These are phyloP conservation scores for Penicillium crystallinum DNA, from an alignment of 495 filamentous ascomycete genomes.

Conservation along the genomic window DNA sequence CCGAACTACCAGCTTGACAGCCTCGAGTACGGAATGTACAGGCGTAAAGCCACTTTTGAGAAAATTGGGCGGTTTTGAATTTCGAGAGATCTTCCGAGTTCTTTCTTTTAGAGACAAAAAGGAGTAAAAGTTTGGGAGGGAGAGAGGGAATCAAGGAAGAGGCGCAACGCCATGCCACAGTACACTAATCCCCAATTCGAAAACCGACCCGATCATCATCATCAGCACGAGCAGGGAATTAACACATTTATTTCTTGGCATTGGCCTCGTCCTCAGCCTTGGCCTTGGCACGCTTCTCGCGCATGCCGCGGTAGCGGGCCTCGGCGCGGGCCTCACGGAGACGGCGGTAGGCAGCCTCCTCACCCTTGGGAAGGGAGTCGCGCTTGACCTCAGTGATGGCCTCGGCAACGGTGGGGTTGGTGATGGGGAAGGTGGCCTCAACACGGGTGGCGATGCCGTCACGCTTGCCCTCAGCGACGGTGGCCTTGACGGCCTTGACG, in stretches of 20 bases:
- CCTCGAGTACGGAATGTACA: background rate
- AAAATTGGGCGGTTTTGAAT: conserved; percentile 39
- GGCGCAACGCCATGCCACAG: conserved; percentile 41
- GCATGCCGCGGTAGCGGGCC: conserved; percentile 70
- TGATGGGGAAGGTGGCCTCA: conserved; percentile 61
- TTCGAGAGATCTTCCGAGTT: conserved; percentile 41
- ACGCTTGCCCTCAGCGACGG: conserved; percentile 47
- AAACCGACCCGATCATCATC: conserved; percentile 47
- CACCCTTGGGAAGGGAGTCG: conserved; percentile 66
- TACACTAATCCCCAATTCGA: conserved; percentile 39
- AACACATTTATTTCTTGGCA: conserved; percentile 80
- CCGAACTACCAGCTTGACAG: conserved; percentile 5
- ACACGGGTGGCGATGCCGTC: conserved; percentile 52
- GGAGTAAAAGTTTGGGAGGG: conserved; percentile 19
- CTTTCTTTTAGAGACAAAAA: conserved; percentile 40
- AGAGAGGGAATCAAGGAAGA: conserved; percentile 30
- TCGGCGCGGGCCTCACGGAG: conserved; percentile 84
- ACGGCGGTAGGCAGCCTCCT: conserved; percentile 79
- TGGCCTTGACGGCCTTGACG: conserved; percentile 64
- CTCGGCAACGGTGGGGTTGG: conserved; percentile 52
- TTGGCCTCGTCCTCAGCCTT: conserved; percentile 87
- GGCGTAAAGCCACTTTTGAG: conserved; percentile 7
- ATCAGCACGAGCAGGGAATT: conserved; percentile 43
- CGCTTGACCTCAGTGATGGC: conserved; percentile 75
- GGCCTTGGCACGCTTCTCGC: conserved; percentile 89